A percentile compares a stretch with the other conserved stretches of the same genome.
phyloP scores from a whole-genome alignment of 129 eudicot species.

The Chrysanthemum makinoi region DNA sequence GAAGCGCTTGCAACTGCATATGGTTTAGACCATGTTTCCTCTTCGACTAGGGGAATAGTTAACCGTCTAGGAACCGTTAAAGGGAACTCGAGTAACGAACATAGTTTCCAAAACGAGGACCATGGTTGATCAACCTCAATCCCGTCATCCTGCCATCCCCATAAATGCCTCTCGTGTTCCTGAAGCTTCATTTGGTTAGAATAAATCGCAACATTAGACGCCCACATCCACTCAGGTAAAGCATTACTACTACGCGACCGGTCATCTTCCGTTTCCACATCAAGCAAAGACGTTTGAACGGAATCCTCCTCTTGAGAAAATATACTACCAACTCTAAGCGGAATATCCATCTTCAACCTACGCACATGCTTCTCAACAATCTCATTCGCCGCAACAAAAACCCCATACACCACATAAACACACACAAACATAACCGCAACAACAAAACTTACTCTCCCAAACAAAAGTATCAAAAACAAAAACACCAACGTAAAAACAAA shows the following conservation, averaged over 20 bases:
- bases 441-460: conserved; percentile 66
- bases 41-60: conserved; percentile 89
- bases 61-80: conserved; percentile 66
- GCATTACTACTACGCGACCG: conserved; percentile 41
- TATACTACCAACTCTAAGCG: conserved; percentile 57
- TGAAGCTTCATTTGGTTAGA: conserved; percentile 58
- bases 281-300: conserved; percentile 68
- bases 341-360: conserved; percentile 75
- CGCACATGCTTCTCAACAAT: conserved; percentile 64
- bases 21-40: conserved; percentile 80
- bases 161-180: conserved; percentile 70
- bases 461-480: conserved; percentile 60
- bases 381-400: conserved; percentile 83
- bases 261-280: conserved; percentile 49
- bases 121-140: conserved; percentile 40
- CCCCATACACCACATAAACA: conserved; percentile 68
- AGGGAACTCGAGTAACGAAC: conserved; percentile 58
- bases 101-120: conserved; percentile 58
- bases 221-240: conserved; percentile 99
- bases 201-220: conserved; percentile 91
- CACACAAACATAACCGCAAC: conserved; percentile 68
- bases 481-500: conserved; percentile 56
- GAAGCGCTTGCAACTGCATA: conserved; percentile 79
- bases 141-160: conserved; percentile 94
- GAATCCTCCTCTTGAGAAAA: conserved; percentile 75